Evolutionary conservation across 108 stramenopile genomes (phyloP), one percentile per base, ranked within the genome.

Genomic region (Discostella pseudostelligera): DNA sequence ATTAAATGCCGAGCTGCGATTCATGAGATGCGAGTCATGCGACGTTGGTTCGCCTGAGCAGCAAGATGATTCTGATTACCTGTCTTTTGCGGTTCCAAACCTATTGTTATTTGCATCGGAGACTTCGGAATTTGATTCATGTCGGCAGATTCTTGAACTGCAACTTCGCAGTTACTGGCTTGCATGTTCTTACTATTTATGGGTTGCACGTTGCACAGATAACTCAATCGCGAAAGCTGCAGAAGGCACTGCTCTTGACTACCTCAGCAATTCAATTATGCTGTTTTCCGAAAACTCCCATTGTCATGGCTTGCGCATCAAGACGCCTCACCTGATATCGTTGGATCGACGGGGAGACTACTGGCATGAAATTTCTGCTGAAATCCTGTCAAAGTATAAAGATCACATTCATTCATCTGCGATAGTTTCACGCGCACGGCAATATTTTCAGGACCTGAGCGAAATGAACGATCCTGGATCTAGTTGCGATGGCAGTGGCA

Each of bases 401-500:
- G 72, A 90, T 29, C 76, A 87, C 4, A 74, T 89, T 29, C 75
- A 84, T 63, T 86, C 90, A 8, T 85, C 90, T n/a, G 80, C 85
- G 10, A 78, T 94, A 26, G 81, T 94, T 11, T 79, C 85, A 0
- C 56, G 53, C 9, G 87, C 82, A 14, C 59, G 85, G 49, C 75
- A 87, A 32, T 65, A 65, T 26, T 94, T 87, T 69, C 72, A 77
- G 8, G 69, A 82, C 35, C 25, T 79, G 14, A 44, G 57, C 16
- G 64, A 57, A 19, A 58, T 58, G 14, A 49, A 40, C 4, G 56
- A 44, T 13, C 21, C 25, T 14, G 45, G 45, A 2, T 50, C 35
- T 42, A 28, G 59, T 17, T 22, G 35, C 50, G 35, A 36, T 43
- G 13, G 42, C 3, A 12, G 20, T 4, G 7, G 56, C 10, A 13